Percentiles rank a stretch among this genome's conserved stretches.
These are phyloP conservation scores for Pythium utonaiense DNA, from an alignment of 352 stramenopile species.

Conservation along the genomic window DNA sequence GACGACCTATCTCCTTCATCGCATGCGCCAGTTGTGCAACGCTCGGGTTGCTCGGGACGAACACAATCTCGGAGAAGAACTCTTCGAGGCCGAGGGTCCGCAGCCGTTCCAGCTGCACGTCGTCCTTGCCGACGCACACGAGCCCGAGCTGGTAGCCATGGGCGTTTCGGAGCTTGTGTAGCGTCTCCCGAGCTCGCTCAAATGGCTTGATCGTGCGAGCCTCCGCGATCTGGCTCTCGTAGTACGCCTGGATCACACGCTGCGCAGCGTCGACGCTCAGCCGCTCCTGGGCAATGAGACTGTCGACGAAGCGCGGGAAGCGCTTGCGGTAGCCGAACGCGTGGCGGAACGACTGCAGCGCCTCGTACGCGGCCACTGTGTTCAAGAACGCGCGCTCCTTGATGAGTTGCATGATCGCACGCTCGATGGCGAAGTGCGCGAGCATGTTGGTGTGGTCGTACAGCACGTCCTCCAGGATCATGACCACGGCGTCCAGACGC, in stretches of 20 bases:
- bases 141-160: constrained; percentile 60
- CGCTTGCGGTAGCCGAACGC: constrained; percentile 81
- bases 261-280: constrained; percentile 43
- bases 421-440: constrained; percentile 75
- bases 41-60: constrained; percentile 65
- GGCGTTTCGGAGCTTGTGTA: constrained; percentile 46
- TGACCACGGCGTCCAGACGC: constrained; percentile 73
- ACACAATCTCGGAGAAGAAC: constrained; percentile 60
- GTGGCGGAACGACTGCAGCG: constrained; percentile 75
- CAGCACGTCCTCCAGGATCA: constrained; percentile 85
- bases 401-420: constrained; percentile 69
- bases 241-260: constrained; percentile 71
- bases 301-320: constrained; percentile 82
- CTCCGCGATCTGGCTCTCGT: constrained; percentile 73
- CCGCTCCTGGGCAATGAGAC: constrained; percentile 46
- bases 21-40: constrained; percentile 56
- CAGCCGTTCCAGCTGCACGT: constrained; percentile 72
- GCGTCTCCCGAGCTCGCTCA: constrained; percentile 39
- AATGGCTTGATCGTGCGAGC: constrained; percentile 69
- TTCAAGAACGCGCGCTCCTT: constrained; percentile 65
- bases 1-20: constrained; percentile 66
- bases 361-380: constrained; percentile 58
- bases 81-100: constrained; percentile 59
- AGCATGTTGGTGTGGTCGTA: constrained; percentile 83
- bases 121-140: constrained; percentile 68